Base-by-base conservation (phyloP, 495 filamentous ascomycete species). In the Penicillium roqueforti region DNA sequence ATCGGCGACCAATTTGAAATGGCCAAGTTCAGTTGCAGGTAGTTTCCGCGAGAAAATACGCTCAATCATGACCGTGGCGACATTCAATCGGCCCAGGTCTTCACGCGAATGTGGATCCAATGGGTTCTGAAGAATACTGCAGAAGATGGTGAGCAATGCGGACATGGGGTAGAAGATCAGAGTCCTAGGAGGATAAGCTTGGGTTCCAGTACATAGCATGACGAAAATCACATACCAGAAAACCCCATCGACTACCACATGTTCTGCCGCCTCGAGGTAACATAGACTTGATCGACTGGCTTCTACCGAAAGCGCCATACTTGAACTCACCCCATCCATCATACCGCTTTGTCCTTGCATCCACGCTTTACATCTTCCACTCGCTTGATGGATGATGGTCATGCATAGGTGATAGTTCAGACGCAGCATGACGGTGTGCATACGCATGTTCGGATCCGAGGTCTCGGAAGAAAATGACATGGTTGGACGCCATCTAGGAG, bases 161-260 rank as follows among this genome's bases (percentile, higher is more conserved):
- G 77, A 76, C 56, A 80, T 76, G 32, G 77, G 78, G 51, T 81
- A 81, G 60, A 79, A 79, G 14, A 80, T 67, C 0, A 79, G 54
- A 10, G 69, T 71, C 71, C 75, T 79, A 41, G 3, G 32, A 39
- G 5, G 29, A 22, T 58, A 49, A 59, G 47, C 19, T 41, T 14
- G 14, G 19, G 4, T 20, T 49, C 1, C 4, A 9, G 14, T 42
- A 1, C 31, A 37, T 3, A 22, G 11, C 11, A 28, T 28, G 14
- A 31, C 16, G 1, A 16, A 6, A 19, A 45, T 13, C 6, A 56
- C 67, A 38, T 59, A 79, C 78, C 77, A 81, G 45, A 78, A 79
- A 1, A 76, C 68, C 20, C 76, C 73, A 0, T 71, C 71, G 1
- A 72, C 59, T 6, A 81, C 58, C 0, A 69, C 70, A 53, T 72